Base-by-base conservation (phyloP, 2,329 filamentous ascomycete species). In the Penicillium sp. region DNA sequence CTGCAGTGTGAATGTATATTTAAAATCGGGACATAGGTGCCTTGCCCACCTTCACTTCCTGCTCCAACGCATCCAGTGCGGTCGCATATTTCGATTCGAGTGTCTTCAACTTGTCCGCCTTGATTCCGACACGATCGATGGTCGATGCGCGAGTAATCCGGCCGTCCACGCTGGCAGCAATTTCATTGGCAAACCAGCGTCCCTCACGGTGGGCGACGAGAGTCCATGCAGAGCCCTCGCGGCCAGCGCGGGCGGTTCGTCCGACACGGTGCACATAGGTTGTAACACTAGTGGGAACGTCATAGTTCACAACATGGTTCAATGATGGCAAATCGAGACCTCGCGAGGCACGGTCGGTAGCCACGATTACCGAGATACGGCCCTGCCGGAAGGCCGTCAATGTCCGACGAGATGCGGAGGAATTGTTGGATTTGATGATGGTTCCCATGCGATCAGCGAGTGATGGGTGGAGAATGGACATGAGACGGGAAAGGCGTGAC, bases 211-310 rank as follows among this genome's bases (percentile, higher is more conserved):
- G 84, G 3, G 83, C 84, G 33, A 94, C 82, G 9, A 98, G 69
- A 0, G 89, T 95, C 87, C 89, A 95, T 1, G 91, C 88, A 33
- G 81, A 76, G 1, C 91, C 91, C 1, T 69, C 53, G 39, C 81
- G 80, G 1, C 86, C 88, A 0, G 87, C 93, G 61, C 90, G 78
- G 1, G 91, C 91, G 1, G 91, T 96, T 41, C 93, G 81, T 25
- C 93, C 91, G 2, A 96, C 88, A 27, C 93, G 84, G 63, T 97
- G 93, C 4, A 97, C 82, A 56, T 97, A 97, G 16, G 82, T 84
- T 4, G 84, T 85, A 21, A 89, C 72, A 57, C 84, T 90, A 4
- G 81, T 77, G 0, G 91, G 91, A 36, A 96, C 76, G 62, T 96
- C 91, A 71, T 97, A 97, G 69, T 95, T 96, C 66, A 97, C 74